These are phyloP conservation scores for Marasmius oreades DNA, from an alignment of 1,284 basidiomycete species.

Conservation along the genomic window DNA sequence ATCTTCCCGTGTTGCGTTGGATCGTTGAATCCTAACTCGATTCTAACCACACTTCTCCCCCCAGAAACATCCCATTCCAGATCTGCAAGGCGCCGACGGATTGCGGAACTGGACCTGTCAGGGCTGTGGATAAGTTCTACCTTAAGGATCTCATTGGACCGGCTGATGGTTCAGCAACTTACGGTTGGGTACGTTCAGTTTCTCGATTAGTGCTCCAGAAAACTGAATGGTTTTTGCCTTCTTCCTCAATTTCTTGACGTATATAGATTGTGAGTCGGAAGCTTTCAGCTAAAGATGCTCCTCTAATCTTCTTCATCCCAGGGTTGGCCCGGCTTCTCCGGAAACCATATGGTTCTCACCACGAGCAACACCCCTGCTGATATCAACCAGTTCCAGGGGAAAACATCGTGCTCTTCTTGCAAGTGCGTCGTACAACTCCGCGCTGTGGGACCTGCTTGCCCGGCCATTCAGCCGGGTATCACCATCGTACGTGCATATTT, in stretches of 20 bases:
- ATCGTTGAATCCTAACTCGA: too few relatives aligned
- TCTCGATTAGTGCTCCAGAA: background rate
- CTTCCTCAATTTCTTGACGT: too few relatives aligned
- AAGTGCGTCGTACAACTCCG: slow-evolving; percentile 2
- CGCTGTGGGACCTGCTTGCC: slow-evolving; percentile 1
- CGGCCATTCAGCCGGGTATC: slow-evolving; percentile 3
- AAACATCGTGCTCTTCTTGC: slow-evolving; percentile 3
- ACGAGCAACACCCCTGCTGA: background rate
- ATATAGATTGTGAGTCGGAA: slow-evolving; percentile 3
- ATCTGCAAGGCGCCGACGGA: slow-evolving; percentile 1
- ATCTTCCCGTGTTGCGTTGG: too few relatives aligned
- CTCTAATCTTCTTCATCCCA: background rate
- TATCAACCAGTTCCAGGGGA: background rate
- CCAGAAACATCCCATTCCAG: slow-evolving; percentile 4
- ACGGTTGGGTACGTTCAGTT: background rate
- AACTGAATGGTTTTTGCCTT: too few relatives aligned
- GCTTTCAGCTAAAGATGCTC: too few relatives aligned
- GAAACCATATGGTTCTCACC: background rate
- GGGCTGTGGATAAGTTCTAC: background rate
- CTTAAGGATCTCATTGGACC: slow-evolving; percentile 5
- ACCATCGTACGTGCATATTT: slow-evolving; percentile 2
- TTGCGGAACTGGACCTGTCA: slow-evolving; percentile 3
- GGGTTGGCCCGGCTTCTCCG: background rate
- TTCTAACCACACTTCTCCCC: background rate
- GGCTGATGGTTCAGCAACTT: background rate